These are phyloP conservation scores for Micromonas pusilla DNA, from an alignment of 139 green algal genomes.

Conservation along the genomic window DNA sequence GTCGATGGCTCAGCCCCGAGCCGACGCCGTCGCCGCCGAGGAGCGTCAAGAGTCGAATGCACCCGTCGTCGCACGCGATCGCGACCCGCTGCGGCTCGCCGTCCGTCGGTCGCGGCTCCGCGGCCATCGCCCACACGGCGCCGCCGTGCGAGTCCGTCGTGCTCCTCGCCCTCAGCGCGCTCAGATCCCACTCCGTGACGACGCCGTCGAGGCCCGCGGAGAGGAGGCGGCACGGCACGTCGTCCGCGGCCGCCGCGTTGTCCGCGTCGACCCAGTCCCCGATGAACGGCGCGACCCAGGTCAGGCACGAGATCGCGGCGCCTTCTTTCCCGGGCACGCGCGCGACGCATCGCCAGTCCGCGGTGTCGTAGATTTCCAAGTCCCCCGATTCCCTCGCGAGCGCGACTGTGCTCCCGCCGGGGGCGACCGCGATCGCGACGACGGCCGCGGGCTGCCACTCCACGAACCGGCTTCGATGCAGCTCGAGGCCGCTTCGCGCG, in stretches of 20 bases:
- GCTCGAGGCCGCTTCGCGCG: constrained; percentile 38
- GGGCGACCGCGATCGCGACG: constrained; percentile 56
- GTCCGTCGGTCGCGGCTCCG: constrained; percentile 39
- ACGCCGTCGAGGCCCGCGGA: constrained; percentile 61
- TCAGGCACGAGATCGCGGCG: constrained; percentile 54
- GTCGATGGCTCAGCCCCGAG: constrained; percentile 47
- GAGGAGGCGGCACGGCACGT: constrained; percentile 54
- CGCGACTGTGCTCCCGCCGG: constrained; percentile 57
- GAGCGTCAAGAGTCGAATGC: constrained; percentile 63
- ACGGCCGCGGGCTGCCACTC: constrained; percentile 67
- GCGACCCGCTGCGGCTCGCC: constrained; percentile 54
- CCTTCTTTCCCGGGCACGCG: constrained; percentile 51
- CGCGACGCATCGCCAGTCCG: constrained; percentile 37
- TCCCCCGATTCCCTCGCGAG: constrained; percentile 68
- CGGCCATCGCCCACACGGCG: constrained; percentile 69
- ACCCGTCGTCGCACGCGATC: constrained; percentile 84
- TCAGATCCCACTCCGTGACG: constrained; percentile 62
- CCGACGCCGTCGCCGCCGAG: constrained; percentile 40
- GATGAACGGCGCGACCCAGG: constrained; percentile 40
- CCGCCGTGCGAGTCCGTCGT: constrained; percentile 68
- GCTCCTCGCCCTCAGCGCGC: constrained; percentile 21
- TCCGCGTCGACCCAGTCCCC: constrained; percentile 32
- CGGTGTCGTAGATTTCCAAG: constrained; percentile 67
- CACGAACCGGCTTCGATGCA: constrained; percentile 68
- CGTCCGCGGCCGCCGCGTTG: constrained; percentile 19